A percentile compares a stretch with the other conserved stretches of the same genome.
These are phyloP conservation scores for Oryza coarctata DNA, from an alignment of 176 grass and related monocot species.

Conservation along the genomic window DNA sequence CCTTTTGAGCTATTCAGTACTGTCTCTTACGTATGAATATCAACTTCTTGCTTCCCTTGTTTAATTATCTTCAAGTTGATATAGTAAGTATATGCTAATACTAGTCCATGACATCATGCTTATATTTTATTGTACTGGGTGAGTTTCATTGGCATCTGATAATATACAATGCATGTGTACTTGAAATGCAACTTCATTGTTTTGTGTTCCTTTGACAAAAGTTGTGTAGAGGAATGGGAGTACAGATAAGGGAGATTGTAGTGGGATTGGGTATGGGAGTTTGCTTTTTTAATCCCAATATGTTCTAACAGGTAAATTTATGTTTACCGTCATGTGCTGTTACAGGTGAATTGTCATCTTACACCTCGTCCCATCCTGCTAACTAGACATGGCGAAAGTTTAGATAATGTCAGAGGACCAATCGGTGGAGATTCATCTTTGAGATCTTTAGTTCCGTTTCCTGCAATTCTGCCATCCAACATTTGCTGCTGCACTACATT, in stretches of 20 bases:
- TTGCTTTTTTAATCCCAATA: background rate
- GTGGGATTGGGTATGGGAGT: background rate
- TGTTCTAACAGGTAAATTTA: background rate
- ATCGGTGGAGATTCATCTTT: constrained; percentile 90
- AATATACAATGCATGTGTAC: background rate
- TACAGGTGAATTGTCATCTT: constrained; percentile 96
- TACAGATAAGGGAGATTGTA: background rate
- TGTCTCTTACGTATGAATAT: background rate
- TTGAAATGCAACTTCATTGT: background rate
- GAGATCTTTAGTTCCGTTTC: constrained; percentile 60
- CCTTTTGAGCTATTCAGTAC: background rate
- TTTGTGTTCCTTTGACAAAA: background rate
- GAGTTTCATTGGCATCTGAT: background rate
- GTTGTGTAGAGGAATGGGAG: background rate
- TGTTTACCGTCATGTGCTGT: constrained; percentile 31
- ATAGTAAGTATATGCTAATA: background rate
- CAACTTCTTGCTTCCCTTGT: background rate
- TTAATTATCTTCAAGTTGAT: constrained; percentile 11
- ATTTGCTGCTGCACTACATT: constrained; percentile 5
- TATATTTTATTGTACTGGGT: background rate
- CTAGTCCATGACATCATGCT: background rate
- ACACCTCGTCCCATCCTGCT: constrained; percentile 95
- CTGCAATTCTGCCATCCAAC: constrained; percentile 20
- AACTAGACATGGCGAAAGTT: constrained; percentile 95
- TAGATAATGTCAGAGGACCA: constrained; percentile 90